phyloP scores from a whole-genome alignment of 495 filamentous ascomycete species.

The Letharia lupina region DNA sequence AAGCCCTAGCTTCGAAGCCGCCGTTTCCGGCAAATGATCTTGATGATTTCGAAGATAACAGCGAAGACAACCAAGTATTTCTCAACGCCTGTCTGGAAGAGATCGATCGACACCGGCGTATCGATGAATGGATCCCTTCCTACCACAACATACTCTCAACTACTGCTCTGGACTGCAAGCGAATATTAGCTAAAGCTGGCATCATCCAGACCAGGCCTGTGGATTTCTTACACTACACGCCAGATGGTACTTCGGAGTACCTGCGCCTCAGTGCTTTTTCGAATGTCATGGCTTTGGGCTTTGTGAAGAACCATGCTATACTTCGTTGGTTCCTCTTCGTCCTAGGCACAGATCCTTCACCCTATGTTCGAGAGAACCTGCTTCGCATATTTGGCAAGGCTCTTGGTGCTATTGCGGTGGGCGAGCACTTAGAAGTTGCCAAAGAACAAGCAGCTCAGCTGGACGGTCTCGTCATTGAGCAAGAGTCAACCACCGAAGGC shows the following conservation, averaged over 20 bases:
- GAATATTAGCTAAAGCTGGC: slow-evolving; percentile 61
- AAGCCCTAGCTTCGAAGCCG: slow-evolving; percentile 56
- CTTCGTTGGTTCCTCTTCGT: slow-evolving; percentile 61
- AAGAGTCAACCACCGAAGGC: slow-evolving; percentile 58
- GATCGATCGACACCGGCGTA: slow-evolving; percentile 80
- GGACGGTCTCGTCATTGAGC: slow-evolving; percentile 69
- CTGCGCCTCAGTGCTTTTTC: slow-evolving; percentile 79
- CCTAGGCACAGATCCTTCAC: slow-evolving; percentile 69
- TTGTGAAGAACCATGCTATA: slow-evolving; percentile 53
- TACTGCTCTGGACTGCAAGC: slow-evolving; percentile 71
- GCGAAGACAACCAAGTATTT: slow-evolving; percentile 42
- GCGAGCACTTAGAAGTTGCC: slow-evolving; percentile 39
- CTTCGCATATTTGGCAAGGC: slow-evolving; percentile 59
- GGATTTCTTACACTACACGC: slow-evolving; percentile 74
- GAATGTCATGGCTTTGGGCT: slow-evolving; percentile 68
- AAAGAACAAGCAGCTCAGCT: slow-evolving; percentile 23
- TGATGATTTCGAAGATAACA: slow-evolving; percentile 30
- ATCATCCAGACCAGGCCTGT: slow-evolving; percentile 52
- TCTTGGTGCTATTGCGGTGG: slow-evolving; percentile 74
- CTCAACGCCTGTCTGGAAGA: slow-evolving; percentile 67
- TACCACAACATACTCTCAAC: slow-evolving; percentile 86
- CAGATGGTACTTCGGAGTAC: slow-evolving; percentile 65
- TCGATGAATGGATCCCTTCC: slow-evolving; percentile 89
- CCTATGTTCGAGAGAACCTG: slow-evolving; percentile 65
- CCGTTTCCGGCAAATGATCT: slow-evolving; percentile 25